These are phyloP conservation scores for Acacia crassicarpa DNA, from an alignment of 306 rosid species.

Conservation along the genomic window DNA sequence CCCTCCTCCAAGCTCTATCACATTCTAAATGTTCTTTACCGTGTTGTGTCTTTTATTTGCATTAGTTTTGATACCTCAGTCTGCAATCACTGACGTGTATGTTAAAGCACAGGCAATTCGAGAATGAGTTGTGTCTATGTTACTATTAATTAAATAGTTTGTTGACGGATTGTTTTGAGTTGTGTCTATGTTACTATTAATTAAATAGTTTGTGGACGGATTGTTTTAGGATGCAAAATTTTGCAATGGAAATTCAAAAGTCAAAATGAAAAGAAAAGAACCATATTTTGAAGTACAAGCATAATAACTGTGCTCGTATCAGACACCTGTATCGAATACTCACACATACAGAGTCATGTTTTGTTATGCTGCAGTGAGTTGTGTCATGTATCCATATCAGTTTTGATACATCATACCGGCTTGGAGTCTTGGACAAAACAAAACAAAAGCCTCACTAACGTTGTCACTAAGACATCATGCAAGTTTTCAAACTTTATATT, in stretches of 20 bases:
- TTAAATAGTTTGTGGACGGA: neutral
- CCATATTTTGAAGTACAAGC: neutral
- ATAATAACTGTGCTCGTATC: neutral
- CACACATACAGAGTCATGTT: neutral
- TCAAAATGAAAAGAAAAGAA: neutral
- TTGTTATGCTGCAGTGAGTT: neutral
- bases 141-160: neutral
- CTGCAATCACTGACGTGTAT: neutral
- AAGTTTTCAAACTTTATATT: neutral
- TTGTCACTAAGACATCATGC: neutral
- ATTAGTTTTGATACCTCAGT: neutral
- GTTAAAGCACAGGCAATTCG: neutral
- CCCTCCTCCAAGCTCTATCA: neutral
- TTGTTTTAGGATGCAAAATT: conserved; percentile 23
- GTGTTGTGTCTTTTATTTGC: neutral
- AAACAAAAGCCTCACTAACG: neutral
- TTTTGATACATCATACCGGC: neutral
- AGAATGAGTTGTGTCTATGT: neutral
- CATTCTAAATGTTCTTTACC: neutral
- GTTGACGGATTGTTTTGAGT: conserved; percentile 28
- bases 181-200: neutral
- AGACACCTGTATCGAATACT: neutral
- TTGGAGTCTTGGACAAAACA: neutral
- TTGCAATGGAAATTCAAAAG: neutral
- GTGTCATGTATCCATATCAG: neutral